These are phyloP conservation scores for Byssothecium circinans DNA, from an alignment of 2,329 filamentous ascomycete genomes.

Conservation along the genomic window DNA sequence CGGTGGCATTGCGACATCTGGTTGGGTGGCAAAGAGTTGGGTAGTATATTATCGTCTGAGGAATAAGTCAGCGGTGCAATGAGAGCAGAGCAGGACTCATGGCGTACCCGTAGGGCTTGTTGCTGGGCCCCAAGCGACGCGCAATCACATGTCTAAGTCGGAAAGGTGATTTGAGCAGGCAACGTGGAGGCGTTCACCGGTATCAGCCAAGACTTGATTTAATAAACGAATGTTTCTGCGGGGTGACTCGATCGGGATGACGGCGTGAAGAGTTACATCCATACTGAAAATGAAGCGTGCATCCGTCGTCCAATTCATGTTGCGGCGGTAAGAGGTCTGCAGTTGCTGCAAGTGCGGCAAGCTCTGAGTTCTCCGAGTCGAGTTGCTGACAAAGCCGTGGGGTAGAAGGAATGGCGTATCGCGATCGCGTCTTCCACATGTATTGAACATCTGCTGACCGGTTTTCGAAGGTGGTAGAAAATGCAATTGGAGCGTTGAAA, in stretches of 20 bases:
- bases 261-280: background rate
- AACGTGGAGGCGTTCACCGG: constrained; percentile 3
- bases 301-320: background rate
- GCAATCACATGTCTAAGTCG: background rate
- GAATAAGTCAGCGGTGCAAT: background rate
- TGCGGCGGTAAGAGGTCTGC: background rate
- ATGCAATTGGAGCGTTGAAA: background rate
- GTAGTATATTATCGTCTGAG: background rate
- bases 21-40: background rate
- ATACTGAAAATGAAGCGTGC: constrained; percentile 2
- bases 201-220: background rate
- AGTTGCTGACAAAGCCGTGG: constrained; percentile 3
- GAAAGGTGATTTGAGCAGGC: background rate
- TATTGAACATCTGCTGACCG: background rate
- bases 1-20: background rate
- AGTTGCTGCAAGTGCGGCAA: background rate
- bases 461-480: background rate
- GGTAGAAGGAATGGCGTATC: background rate
- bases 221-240: background rate
- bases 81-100: background rate
- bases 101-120: background rate
- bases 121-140: background rate
- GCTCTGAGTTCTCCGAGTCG: background rate
- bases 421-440: background rate
- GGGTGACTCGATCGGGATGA: constrained; percentile 1